Evolutionary conservation across 1,284 basidiomycete genomes (phyloP), one percentile per base, ranked within the genome.

Genomic region (Ganoderma sinense): DNA sequence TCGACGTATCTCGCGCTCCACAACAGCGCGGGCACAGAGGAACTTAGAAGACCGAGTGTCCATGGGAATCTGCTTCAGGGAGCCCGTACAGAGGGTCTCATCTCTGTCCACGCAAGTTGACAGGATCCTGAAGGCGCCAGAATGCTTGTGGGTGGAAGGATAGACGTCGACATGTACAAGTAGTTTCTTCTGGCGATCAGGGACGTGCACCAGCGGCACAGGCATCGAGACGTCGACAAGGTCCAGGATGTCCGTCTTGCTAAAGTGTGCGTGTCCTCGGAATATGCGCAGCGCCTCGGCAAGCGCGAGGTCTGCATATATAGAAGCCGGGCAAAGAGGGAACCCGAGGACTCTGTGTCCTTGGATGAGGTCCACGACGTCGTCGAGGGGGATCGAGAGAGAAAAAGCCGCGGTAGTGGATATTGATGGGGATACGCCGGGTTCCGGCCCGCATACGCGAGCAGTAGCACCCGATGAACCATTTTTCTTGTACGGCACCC

Each of bases 241-340:
- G 2, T 83, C 77, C 20, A 86, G 75, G 66, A 82, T 78, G 26
- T 77, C 59, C 13, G 20, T 10, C 13, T n/a, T 59, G 16, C 13
- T 14, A 7, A 14, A 23, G 7, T 40, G 5, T 26, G 11, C 18
- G 23, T 26, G 14, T 23, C 23, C n/a, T 41, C 40, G 59, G 2
- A 29, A 23, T 18, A 36, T 20, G 36, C 56, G 56, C 33, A 36
- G 3, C 20, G 59, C 40, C 23, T 26, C 39, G 11, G 85, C 82
- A 31, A 87, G 78, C 1, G 82, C 86, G 56, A 89, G 83, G 72
- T 92, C 91, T 23, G 88, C 76, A 72, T 92, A 92, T 2, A 92
- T 85, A 0, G 90, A 92, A 0, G 89, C 91, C 5, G 92, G 91
- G 73, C 91, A 93, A 0, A 93, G 82, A 0, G 88, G 82, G 41